phyloP scores from a whole-genome alignment of 805 yeast species.

The Cyberlindnera nakhonratchasimensis region DNA sequence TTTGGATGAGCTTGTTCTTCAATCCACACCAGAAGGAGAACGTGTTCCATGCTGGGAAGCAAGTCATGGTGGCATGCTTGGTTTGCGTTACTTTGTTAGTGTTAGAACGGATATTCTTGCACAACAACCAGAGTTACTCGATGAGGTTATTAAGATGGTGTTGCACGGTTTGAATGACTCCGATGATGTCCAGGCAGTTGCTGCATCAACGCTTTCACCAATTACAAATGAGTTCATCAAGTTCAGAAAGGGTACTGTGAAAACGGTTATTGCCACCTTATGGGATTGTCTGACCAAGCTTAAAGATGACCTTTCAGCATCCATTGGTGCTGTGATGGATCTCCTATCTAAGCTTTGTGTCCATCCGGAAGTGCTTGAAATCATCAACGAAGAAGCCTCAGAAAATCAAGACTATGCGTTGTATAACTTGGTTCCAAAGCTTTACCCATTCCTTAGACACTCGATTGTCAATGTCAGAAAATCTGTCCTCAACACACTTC shows the following conservation, averaged over 20 bases:
- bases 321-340: constrained; percentile 96
- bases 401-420: constrained; percentile 56
- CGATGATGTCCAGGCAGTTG: constrained; percentile 95
- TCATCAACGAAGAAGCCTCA: constrained; percentile 60
- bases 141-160: constrained; percentile 77
- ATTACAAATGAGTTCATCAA: constrained; percentile 84
- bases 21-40: constrained; percentile 37
- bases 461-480: constrained; percentile 88
- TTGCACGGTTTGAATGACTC: constrained; percentile 74
- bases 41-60: constrained; percentile 86
- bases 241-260: constrained; percentile 46
- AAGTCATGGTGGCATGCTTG: constrained; percentile 96
- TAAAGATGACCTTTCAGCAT: constrained; percentile 89
- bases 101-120: constrained; percentile 78
- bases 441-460: constrained; percentile 91
- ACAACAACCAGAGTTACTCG: constrained; percentile 51
- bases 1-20: constrained; percentile 67
- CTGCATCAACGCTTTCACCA: constrained; percentile 90
- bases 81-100: constrained; percentile 86
- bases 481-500: constrained; percentile 77
- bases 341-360: constrained; percentile 82
- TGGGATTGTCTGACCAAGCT: constrained; percentile 86
- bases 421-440: constrained; percentile 76
- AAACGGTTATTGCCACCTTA: constrained; percentile 57
- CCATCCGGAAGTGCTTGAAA: constrained; percentile 69